Evolutionary conservation across 129 eudicot species (phyloP), one percentile per base, ranked within the genome.

Genomic region (Flaveria robusta): DNA sequence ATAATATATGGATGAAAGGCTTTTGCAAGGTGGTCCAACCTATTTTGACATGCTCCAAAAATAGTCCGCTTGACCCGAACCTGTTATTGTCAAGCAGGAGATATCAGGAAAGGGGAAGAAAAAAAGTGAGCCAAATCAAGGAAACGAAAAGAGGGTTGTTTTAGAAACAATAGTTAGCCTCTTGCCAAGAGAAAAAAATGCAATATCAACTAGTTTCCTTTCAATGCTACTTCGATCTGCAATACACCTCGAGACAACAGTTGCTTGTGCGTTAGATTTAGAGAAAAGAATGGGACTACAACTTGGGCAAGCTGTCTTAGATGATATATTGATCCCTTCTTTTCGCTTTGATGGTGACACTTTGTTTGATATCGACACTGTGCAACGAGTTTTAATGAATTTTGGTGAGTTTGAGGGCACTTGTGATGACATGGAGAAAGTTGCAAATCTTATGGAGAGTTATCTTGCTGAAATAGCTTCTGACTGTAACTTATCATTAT

Each of bases 121-220:
- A 76, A 86, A 80, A 68, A 77, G 88, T 5, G 96, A 86, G 71
- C 75, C 88, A 8, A 86, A 75, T 74, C 82, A 84, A 75, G 96
- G 87, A 66, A 92, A 91, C 18, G 96, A 95, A 65, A 95, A 88
- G 70, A 79, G 97, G 84, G 94, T 86, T 20, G 84, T 89, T 24
- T 79, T 95, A 23, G 99, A 95, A 86, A 91, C 97, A 15, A 87
- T 95, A 70, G 96, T 85, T 62, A 88, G 97, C 74, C 95, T 95
- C 75, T 79, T 95, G 37, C 97, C 97, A 56, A 83, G 91, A 74
- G 96, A 89, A 87, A 87, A 79, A 37, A 83, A 89, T 77, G 81
- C 87, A 15, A 54, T 95, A 49, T 86, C 97, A 9, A 88, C 88
- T 42, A 89, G 87, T 77, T 91, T 95, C 78, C 94, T 95, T 31